These are phyloP conservation scores for Suillus clintonianus DNA, from an alignment of 768 basidiomycete species.

Conservation along the genomic window DNA sequence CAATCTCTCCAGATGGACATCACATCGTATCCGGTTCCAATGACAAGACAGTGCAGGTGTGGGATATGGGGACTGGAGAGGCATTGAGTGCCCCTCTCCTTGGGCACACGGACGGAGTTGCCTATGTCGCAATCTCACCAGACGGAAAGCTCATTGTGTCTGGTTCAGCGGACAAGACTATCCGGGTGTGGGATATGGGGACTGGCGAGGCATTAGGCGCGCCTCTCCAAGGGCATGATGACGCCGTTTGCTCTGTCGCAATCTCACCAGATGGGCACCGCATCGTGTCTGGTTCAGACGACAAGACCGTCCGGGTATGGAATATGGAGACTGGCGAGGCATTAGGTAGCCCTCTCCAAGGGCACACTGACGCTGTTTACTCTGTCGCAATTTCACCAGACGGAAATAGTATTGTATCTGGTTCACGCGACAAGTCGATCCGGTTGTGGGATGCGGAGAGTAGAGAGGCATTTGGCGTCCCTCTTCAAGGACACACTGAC, in stretches of 20 bases:
- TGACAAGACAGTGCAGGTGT: neutral
- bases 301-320: neutral
- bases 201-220: neutral
- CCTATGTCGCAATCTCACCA: neutral
- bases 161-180: too few relatives aligned
- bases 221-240: neutral
- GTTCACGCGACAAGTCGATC: too few relatives aligned
- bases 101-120: rapidly evolving
- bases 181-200: too few relatives aligned
- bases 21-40: neutral
- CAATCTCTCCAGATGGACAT: neutral
- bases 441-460: too few relatives aligned
- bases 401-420: neutral
- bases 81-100: neutral
- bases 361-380: rapidly evolving
- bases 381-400: neutral
- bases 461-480: neutral
- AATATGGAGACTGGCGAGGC: neutral
- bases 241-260: neutral
- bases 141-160: neutral
- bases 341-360: neutral
- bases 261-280: neutral
- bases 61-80: neutral
- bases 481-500: constrained; percentile 1
- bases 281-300: neutral